Evolutionary conservation across 257 asterid species (phyloP), one percentile per base, ranked within the genome.

Genomic region (Capsicum pubescens): DNA sequence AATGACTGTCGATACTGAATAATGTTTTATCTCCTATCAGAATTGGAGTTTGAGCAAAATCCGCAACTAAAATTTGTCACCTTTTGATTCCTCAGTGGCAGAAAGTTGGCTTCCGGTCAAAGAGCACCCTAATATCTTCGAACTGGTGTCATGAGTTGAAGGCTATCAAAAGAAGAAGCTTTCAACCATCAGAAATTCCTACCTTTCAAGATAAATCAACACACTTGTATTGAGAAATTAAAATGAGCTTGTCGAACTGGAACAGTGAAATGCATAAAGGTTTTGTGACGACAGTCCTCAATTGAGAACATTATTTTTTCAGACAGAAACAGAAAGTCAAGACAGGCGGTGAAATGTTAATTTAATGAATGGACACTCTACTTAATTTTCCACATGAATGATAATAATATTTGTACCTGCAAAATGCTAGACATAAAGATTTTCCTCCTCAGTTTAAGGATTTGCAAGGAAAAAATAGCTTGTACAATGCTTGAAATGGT

Each of bases 91-190:
- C 72, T 82, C 85, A 84, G 52, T 58, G 13, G 50, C 76, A 70
- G 82, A 55, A 80, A 59, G 86, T 54, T 83, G 90, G 61, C 67
- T 56, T 74, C 84, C 59, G 63, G 85, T 9, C 59, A 60, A 21
- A 39, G 79, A 35, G 59, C 84, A 64, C 76, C 11, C 81, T 9
- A 86, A 52, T 85, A 57, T 72, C 85, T 84, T 87, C 80, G 80
- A 90, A 16, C 48, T 78, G 79, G 87, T 85, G 56, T 83, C 82
- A 58, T 56, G 87, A 84, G 60, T 68, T 63, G 91, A 63, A 85
- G 93, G 77, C 97, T 91, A 79, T 78, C 77, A 57, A 88, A 55
- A 52, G 72, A 78, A 85, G 52, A 35, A 85, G 78, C 66, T 82
- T 84, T 83, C 86, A 84, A 59, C 60, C 81, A 81, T 80, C 39